Conservation (phyloP, 129 eudicot species). For the Heracleum sosnowskyi region DNA sequence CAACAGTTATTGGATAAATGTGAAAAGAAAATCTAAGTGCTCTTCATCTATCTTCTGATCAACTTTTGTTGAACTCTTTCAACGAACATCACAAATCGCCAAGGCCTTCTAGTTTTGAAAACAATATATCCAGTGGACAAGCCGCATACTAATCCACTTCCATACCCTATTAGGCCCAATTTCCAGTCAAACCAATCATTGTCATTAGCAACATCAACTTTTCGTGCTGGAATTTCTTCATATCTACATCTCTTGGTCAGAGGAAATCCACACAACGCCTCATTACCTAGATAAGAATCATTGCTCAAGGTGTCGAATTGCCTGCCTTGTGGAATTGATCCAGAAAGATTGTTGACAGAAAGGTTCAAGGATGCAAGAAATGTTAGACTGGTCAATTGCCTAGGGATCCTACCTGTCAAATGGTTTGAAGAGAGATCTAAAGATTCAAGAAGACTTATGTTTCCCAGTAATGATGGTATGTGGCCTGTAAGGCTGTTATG, state of each 20-base stretch:
- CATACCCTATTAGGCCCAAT: conserved; percentile 18
- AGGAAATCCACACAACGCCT: conserved; percentile 29
- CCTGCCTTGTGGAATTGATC: conserved; percentile 27
- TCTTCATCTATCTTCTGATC: not conserved
- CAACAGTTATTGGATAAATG: too few relatives aligned
- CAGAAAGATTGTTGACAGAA: conserved; percentile 26
- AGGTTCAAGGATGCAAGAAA: conserved; percentile 20
- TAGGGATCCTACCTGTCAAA: conserved; percentile 26
- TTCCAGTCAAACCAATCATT: conserved; percentile 28
- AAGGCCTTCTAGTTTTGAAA: not conserved
- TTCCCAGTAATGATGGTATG: conserved; percentile 17
- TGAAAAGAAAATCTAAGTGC: too few relatives aligned
- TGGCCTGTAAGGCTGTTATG: conserved; percentile 26
- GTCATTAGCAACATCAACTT: not conserved
- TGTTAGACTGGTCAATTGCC: conserved; percentile 13
- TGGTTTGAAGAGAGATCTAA: conserved; percentile 35
- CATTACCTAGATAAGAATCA: conserved; percentile 18
- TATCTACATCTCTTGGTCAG: conserved; percentile 24
- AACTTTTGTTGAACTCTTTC: not conserved
- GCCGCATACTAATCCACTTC: not conserved
- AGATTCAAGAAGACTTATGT: conserved; percentile 21
- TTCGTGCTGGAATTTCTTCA: not conserved
- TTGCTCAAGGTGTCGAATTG: conserved; percentile 27
- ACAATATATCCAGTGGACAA: not conserved
- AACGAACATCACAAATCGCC: not conserved